These are phyloP conservation scores for Chiua sp. DNA, from an alignment of 1,284 basidiomycete genomes.

Conservation along the genomic window DNA sequence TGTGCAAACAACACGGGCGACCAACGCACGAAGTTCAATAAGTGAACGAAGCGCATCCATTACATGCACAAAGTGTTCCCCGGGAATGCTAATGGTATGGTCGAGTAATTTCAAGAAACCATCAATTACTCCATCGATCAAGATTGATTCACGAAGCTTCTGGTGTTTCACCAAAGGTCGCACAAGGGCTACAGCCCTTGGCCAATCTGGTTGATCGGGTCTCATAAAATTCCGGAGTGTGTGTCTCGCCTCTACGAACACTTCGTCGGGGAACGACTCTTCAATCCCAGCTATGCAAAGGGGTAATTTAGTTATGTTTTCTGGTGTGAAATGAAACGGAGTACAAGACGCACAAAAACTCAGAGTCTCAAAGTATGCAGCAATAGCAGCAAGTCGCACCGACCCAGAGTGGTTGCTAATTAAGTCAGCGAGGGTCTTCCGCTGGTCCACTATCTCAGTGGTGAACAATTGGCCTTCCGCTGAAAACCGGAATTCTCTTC, in stretches of 20 bases:
- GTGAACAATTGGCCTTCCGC: conserved; percentile 9
- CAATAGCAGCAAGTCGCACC: conserved; percentile 15
- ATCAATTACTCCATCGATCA: conserved; percentile 9
- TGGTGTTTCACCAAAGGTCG: conserved; percentile 18
- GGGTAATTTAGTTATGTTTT: neutral
- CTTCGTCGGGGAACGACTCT: conserved; percentile 8
- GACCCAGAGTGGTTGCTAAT: conserved; percentile 15
- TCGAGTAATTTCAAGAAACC: conserved; percentile 14
- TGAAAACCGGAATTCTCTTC: neutral
- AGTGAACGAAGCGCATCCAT: conserved; percentile 20
- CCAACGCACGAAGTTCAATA: conserved; percentile 11
- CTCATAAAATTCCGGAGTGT: conserved; percentile 10
- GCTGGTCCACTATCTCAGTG: conserved; percentile 6
- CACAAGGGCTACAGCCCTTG: conserved; percentile 19
- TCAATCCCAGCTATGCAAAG: neutral
- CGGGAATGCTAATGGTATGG: conserved; percentile 8
- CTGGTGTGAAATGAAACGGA: neutral
- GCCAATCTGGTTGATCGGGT: conserved; percentile 18
- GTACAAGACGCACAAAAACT: conserved; percentile 11
- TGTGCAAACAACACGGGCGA: neutral
- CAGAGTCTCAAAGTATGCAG: conserved; percentile 14
- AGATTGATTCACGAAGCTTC: conserved; percentile 6
- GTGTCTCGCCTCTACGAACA: conserved; percentile 14
- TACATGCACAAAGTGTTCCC: conserved; percentile 17
- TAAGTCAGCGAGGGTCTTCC: conserved; percentile 9